These are phyloP conservation scores for Auriculariales sp. DNA, from an alignment of 768 basidiomycete species.

Conservation along the genomic window DNA sequence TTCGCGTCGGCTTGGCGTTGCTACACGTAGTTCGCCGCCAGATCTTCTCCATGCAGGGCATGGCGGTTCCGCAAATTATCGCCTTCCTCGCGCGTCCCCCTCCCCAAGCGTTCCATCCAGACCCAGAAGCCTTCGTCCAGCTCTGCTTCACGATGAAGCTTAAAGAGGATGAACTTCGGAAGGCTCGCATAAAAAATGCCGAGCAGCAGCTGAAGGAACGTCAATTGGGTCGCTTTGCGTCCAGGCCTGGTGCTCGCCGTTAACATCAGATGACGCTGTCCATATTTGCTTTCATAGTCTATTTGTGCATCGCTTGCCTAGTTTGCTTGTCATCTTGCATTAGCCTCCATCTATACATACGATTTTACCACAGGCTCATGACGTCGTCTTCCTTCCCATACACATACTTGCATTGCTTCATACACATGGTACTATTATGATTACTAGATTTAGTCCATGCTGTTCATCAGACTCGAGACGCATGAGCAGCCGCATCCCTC, in stretches of 20 bases:
- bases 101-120: conserved; percentile 32
- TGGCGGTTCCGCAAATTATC: conserved; percentile 26
- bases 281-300: no score
- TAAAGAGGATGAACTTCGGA: conserved; percentile 67
- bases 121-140: conserved; percentile 47
- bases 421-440: no score
- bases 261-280: no score
- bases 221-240: not conserved
- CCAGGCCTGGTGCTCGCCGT: not conserved
- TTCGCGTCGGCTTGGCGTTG: conserved; percentile 60
- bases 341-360: no score
- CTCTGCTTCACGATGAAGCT: conserved; percentile 50
- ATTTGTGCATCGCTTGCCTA: no score
- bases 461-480: no score
- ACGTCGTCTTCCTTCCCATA: no score
- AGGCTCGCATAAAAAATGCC: conserved; percentile 46
- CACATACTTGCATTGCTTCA: no score
- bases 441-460: no score
- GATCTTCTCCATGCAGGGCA: conserved; percentile 29
- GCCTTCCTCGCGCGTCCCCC: conserved; percentile 37
- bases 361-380: no score
- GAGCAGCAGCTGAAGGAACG: conserved; percentile 4
- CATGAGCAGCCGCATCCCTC: no score
- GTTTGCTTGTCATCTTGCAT: no score
- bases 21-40: conserved; percentile 43